Percentiles rank a stretch among this genome's conserved stretches.
Evolutionary conservation across 345 rosid genomes (phyloP).

Genomic region (Raphanus sativus): DNA sequence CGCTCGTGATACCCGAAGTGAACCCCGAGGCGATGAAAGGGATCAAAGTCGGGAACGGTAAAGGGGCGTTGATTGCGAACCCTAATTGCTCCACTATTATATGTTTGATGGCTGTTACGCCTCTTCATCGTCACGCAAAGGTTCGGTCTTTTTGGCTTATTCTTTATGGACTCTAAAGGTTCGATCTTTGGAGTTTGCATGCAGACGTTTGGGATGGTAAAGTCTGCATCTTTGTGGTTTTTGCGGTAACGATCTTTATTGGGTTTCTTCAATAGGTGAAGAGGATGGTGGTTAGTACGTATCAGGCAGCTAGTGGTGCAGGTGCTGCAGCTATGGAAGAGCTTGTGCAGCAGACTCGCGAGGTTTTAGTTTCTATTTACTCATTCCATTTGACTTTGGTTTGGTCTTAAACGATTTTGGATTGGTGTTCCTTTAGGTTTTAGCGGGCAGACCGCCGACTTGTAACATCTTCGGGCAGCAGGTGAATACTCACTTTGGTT

Average conservation of each 20-base stretch:
- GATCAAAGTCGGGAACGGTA: conserved; percentile 61
- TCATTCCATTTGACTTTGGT: background rate
- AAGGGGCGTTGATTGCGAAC: conserved; percentile 89
- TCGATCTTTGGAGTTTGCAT: background rate
- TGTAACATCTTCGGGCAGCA: conserved; percentile 75
- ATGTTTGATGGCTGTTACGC: conserved; percentile 97
- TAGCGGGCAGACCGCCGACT: conserved; percentile 88
- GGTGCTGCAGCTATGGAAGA: conserved; percentile 99
- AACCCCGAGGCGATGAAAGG: conserved; percentile 90
- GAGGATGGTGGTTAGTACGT: conserved; percentile 98
- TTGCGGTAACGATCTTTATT: background rate
- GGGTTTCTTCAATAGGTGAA: conserved; percentile 54
- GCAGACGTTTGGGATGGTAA: background rate
- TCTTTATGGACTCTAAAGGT: background rate
- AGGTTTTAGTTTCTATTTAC: conserved; percentile 52
- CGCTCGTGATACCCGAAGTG: conserved; percentile 94
- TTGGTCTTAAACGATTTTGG: background rate
- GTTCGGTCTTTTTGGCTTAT: conserved; percentile 31
- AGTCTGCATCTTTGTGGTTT: background rate
- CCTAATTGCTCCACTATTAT: conserved; percentile 99
- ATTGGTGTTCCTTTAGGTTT: conserved; percentile 48
- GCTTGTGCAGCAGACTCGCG: conserved; percentile 94
- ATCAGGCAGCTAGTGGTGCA: conserved; percentile 99
- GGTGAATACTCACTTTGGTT: conserved; percentile 42
- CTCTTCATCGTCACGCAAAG: conserved; percentile 89